These are phyloP conservation scores for Fomitopsis pulvina DNA, from an alignment of 768 basidiomycete genomes.

Conservation along the genomic window DNA sequence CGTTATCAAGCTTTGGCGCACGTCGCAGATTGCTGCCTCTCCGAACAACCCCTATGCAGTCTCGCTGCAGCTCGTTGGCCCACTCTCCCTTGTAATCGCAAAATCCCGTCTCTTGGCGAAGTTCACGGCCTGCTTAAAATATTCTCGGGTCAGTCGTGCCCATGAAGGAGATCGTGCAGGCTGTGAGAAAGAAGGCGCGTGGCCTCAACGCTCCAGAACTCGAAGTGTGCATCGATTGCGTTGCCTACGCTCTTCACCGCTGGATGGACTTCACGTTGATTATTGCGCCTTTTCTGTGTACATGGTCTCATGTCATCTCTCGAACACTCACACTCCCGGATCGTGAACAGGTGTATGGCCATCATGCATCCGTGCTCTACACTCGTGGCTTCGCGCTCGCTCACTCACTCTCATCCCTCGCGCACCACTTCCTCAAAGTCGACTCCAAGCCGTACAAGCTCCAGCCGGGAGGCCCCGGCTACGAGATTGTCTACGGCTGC, in stretches of 20 bases:
- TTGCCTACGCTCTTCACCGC: conserved; percentile 73
- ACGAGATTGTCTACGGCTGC: conserved; percentile 59
- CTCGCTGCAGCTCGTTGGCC: conserved; percentile 42
- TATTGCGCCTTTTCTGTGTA: conserved; percentile 68
- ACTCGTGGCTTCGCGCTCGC: conserved; percentile 43
- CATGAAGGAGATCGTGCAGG: conserved; percentile 48
- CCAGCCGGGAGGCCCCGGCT: conserved; percentile 68
- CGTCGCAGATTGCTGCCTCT: conserved; percentile 29
- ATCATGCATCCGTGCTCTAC: conserved; percentile 64
- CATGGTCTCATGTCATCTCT: conserved; percentile 41
- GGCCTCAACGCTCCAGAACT: conserved; percentile 51
- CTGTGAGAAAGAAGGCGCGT: conserved; percentile 43
- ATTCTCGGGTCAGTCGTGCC: conserved; percentile 63
- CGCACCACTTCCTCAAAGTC: conserved; percentile 63
- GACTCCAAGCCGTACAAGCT: conserved; percentile 49
- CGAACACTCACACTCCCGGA: no score
- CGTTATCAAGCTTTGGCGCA: conserved; percentile 53
- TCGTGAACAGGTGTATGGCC: conserved; percentile 56
- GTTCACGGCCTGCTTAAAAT: conserved; percentile 70
- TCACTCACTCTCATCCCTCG: conserved; percentile 48
- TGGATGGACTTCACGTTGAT: conserved; percentile 68
- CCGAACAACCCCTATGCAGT: conserved; percentile 63
- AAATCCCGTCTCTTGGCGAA: conserved; percentile 69
- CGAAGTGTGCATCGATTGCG: conserved; percentile 69
- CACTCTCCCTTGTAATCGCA: conserved; percentile 54